phyloP scores from a whole-genome alignment of 2,329 filamentous ascomycete genomes.

The Pyrenochaeta sp. region DNA sequence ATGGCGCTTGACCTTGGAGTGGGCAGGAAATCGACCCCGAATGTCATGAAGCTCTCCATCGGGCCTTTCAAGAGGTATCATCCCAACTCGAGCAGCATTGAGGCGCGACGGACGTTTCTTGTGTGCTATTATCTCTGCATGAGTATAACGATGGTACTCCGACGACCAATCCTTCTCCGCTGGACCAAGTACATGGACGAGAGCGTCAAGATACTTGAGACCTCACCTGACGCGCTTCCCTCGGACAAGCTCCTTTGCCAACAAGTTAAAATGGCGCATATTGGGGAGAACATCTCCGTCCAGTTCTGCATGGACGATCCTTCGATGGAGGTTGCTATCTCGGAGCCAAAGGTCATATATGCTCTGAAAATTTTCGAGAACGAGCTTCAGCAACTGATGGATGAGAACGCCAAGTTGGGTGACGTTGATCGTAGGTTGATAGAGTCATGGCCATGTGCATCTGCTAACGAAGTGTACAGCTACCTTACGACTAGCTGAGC shows the following conservation, averaged over 20 bases:
- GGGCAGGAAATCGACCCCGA: constrained; percentile 64
- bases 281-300: constrained; percentile 65
- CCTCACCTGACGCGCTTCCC: constrained; percentile 63
- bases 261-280: constrained; percentile 66
- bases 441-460: neutral
- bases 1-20: constrained; percentile 87
- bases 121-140: constrained; percentile 68
- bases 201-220: constrained; percentile 65
- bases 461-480: constrained; percentile 33
- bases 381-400: constrained; percentile 52
- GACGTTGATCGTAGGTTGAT: constrained; percentile 46
- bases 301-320: constrained; percentile 66
- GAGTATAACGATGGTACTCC: constrained; percentile 66
- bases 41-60: constrained; percentile 47
- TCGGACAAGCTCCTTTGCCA: constrained; percentile 65
- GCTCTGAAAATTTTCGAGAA: constrained; percentile 64
- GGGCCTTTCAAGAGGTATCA: constrained; percentile 45
- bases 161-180: constrained; percentile 65
- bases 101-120: constrained; percentile 67
- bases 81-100: constrained; percentile 62
- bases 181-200: constrained; percentile 72
- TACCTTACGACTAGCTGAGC: constrained; percentile 54
- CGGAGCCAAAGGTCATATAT: constrained; percentile 64
- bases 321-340: constrained; percentile 60
- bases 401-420: constrained; percentile 51